These are phyloP conservation scores for Malus hybrid DNA, from an alignment of 331 rosid genomes.

Conservation along the genomic window DNA sequence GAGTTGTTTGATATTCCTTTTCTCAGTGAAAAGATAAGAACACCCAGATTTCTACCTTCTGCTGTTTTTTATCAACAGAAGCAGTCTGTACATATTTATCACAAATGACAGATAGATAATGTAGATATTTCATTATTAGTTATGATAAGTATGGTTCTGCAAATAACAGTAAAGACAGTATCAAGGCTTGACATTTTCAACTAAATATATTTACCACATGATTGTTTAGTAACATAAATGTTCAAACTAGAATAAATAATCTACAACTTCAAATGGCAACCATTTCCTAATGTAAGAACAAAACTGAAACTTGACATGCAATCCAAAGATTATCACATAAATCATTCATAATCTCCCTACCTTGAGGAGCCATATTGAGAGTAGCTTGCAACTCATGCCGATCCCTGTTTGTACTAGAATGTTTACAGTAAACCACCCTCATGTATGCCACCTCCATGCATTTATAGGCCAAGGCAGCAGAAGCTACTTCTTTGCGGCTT, in stretches of 20 bases:
- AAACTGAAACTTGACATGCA: slow-evolving; percentile 11
- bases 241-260: background rate
- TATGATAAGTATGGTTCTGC: background rate
- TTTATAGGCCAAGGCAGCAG: slow-evolving; percentile 83
- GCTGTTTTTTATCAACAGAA: too few relatives aligned
- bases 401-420: slow-evolving; percentile 42
- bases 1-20: background rate
- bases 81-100: too few relatives aligned
- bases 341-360: slow-evolving; percentile 28
- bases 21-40: background rate
- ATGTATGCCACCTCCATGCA: slow-evolving; percentile 81
- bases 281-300: background rate
- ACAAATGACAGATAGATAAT: too few relatives aligned
- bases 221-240: background rate
- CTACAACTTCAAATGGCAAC: background rate
- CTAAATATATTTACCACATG: background rate
- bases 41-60: too few relatives aligned
- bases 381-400: slow-evolving; percentile 51
- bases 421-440: slow-evolving; percentile 58
- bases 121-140: too few relatives aligned
- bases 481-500: slow-evolving; percentile 53
- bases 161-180: background rate
- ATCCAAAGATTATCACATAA: slow-evolving; percentile 4
- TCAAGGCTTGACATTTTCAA: background rate
- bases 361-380: slow-evolving; percentile 58